Evolutionary conservation across 1,139 yeast species (phyloP).

Genomic region (Blastobotrys arbuscula): DNA sequence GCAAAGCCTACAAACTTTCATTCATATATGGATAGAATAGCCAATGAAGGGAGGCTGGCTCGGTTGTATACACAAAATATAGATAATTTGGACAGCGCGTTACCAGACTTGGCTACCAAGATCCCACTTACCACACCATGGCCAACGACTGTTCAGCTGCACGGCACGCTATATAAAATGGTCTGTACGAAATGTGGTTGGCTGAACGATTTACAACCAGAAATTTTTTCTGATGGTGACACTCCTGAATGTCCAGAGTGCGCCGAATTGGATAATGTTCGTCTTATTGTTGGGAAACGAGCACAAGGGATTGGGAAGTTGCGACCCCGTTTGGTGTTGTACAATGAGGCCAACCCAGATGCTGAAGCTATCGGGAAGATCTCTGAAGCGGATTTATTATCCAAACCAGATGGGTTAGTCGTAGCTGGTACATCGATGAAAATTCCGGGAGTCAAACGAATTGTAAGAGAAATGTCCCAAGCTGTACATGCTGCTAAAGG

Average conservation of each 20-base stretch:
- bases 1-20: constrained; percentile 74
- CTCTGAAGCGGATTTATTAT: constrained; percentile 56
- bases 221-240: constrained; percentile 33
- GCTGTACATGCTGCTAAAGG: constrained; percentile 58
- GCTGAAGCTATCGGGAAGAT: constrained; percentile 76
- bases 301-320: constrained; percentile 69
- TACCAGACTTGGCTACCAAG: constrained; percentile 45
- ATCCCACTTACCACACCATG: constrained; percentile 44
- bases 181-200: constrained; percentile 72
- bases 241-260: constrained; percentile 55
- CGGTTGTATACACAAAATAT: constrained; percentile 52
- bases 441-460: constrained; percentile 77
- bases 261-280: constrained; percentile 45
- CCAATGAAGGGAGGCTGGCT: constrained; percentile 56
- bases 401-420: constrained; percentile 58
- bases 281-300: constrained; percentile 60
- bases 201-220: constrained; percentile 40
- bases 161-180: constrained; percentile 67
- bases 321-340: constrained; percentile 76
- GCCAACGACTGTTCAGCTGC: constrained; percentile 64
- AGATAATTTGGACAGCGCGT: constrained; percentile 43
- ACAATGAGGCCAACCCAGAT: constrained; percentile 85
- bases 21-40: constrained; percentile 50
- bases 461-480: constrained; percentile 65
- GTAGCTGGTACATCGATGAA: constrained; percentile 83